Evolutionary conservation across 202 grass and related monocot genomes (phyloP).

Genomic region (Cymbopogon flexuosus): DNA sequence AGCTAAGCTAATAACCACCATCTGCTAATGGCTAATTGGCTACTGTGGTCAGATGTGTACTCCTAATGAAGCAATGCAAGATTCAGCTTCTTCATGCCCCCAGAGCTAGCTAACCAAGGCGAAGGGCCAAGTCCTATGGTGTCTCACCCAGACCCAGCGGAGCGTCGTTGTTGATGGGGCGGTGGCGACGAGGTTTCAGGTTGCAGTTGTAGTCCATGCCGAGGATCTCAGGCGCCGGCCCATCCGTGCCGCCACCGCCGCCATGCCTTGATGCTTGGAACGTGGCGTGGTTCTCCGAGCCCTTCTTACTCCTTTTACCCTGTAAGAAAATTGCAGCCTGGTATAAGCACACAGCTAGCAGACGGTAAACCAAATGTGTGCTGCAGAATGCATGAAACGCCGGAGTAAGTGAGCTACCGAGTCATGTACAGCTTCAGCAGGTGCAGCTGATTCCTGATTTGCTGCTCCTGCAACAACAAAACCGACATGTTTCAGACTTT

Average conservation of each 20-base stretch:
- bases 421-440: slow-evolving; percentile 35
- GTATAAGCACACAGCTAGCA: background rate
- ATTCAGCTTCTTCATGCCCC: slow-evolving; percentile 17
- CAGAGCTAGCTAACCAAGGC: background rate
- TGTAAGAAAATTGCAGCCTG: background rate
- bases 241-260: background rate
- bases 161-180: slow-evolving; percentile 43
- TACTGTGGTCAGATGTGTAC: background rate
- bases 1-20: slow-evolving; percentile 5
- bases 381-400: background rate
- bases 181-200: background rate
- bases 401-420: background rate
- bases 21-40: slow-evolving; percentile 19
- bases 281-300: background rate
- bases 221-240: slow-evolving; percentile 6
- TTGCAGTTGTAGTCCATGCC: slow-evolving; percentile 36
- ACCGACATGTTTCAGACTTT: background rate
- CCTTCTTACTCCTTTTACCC: slow-evolving; percentile 12
- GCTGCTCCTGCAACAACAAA: slow-evolving; percentile 32
- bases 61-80: background rate
- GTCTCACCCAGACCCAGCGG: slow-evolving; percentile 26
- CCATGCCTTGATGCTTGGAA: slow-evolving; percentile 5
- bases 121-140: background rate
- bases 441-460: background rate
- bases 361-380: background rate